phyloP scores from a whole-genome alignment of 73 alveolate species.

The Effrenium voratum region DNA sequence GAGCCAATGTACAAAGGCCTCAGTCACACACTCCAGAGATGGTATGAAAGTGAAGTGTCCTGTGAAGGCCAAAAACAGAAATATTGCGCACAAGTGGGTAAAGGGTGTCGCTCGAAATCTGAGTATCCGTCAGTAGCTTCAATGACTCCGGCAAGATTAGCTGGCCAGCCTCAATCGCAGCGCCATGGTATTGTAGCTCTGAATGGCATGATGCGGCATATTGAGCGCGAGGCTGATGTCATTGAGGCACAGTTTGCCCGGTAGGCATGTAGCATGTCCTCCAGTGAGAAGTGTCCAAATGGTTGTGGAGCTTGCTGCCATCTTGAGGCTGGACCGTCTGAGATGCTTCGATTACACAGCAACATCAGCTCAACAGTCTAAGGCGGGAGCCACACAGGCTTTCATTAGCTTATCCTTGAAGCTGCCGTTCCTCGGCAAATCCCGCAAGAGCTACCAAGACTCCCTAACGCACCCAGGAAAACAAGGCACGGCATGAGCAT shows the following conservation, averaged over 20 bases:
- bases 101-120: no score
- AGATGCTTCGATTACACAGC: no score
- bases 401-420: slow-evolving; percentile 85
- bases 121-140: slow-evolving; percentile 55
- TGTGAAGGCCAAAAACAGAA: no score
- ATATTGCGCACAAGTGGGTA: no score
- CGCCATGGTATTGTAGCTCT: background rate
- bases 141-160: slow-evolving; percentile 72
- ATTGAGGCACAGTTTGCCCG: slow-evolving; percentile 82
- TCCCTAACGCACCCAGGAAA: background rate
- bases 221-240: slow-evolving; percentile 39
- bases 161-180: slow-evolving; percentile 47
- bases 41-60: no score
- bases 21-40: no score
- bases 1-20: slow-evolving; percentile 85
- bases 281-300: background rate
- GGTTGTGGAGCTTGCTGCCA: background rate
- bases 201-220: background rate
- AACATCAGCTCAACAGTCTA: background rate
- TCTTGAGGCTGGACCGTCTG: background rate
- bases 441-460: background rate
- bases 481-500: background rate
- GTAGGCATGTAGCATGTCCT: slow-evolving; percentile 84
- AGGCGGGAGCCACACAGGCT: slow-evolving; percentile 49
- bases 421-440: slow-evolving; percentile 68